Percentiles rank a stretch among this genome's conserved stretches.
Evolutionary conservation across 257 asterid species (phyloP).

Genomic region (Anisodus tanguticus): DNA sequence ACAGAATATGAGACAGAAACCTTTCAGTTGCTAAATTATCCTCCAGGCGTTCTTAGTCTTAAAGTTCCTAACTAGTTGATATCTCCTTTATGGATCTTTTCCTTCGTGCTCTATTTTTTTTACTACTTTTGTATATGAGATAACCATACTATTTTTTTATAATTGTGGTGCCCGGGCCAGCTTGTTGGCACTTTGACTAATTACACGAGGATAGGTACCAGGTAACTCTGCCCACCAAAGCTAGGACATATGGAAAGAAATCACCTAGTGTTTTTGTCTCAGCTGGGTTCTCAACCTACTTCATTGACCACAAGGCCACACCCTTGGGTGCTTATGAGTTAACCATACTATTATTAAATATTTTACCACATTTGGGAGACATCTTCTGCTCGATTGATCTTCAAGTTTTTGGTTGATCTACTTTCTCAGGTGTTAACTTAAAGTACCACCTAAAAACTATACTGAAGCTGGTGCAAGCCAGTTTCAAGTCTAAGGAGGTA

Average conservation of each 20-base stretch:
- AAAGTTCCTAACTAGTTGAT: neutral
- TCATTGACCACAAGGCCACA: too few relatives aligned
- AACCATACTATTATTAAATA: neutral
- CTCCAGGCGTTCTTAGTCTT: neutral
- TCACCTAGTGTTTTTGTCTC: too few relatives aligned
- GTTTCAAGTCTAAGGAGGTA: conserved; percentile 14
- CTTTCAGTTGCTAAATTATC: conserved; percentile 2
- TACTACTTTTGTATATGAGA: neutral
- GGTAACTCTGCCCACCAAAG: too few relatives aligned
- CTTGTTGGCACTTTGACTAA: too few relatives aligned
- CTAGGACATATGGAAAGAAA: too few relatives aligned
- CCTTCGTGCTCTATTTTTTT: neutral
- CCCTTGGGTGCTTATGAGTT: neutral
- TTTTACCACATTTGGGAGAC: neutral
- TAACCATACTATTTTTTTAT: neutral
- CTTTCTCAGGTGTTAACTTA: neutral
- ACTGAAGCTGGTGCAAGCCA: conserved; percentile 4
- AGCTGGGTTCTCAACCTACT: too few relatives aligned
- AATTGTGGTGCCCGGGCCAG: too few relatives aligned
- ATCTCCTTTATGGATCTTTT: neutral
- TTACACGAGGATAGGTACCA: too few relatives aligned
- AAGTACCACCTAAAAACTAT: neutral
- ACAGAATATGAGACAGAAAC: neutral
- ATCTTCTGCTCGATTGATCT: neutral
- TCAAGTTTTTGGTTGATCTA: neutral